A percentile compares a stretch with the other conserved stretches of the same genome.
Evolutionary conservation across 148 eudicot genomes (phyloP).

Genomic region (Rhododendron ovatum): DNA sequence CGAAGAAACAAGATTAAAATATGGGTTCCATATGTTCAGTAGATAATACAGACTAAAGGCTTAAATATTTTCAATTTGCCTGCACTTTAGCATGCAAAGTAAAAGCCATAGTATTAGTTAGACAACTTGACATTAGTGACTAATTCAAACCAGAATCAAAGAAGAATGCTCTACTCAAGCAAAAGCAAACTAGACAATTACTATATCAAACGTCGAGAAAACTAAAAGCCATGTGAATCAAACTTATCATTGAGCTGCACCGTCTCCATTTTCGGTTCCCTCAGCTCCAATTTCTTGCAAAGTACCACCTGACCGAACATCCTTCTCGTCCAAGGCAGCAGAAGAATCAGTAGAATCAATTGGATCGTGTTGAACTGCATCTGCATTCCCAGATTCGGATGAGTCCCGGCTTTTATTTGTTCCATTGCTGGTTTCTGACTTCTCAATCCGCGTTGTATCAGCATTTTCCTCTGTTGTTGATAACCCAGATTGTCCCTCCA

Average conservation of each 20-base stretch:
- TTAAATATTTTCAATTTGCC: background rate
- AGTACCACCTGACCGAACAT: conserved; percentile 41
- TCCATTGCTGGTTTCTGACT: conserved; percentile 21
- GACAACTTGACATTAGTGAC: conserved; percentile 1
- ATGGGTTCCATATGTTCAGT: background rate
- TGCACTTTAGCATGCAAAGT: conserved; percentile 13
- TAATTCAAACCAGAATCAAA: conserved; percentile 10
- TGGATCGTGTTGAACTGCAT: conserved; percentile 33
- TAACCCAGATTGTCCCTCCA: conserved; percentile 8
- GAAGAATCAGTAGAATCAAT: conserved; percentile 48
- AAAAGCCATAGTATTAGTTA: conserved; percentile 5
- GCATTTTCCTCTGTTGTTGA: background rate
- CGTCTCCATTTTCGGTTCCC: conserved; percentile 46
- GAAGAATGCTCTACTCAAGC: conserved; percentile 6
- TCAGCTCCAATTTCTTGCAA: conserved; percentile 61
- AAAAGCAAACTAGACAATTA: background rate
- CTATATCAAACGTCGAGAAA: conserved; percentile 8
- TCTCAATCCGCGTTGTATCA: conserved; percentile 16
- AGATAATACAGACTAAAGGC: background rate
- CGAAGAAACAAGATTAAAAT: background rate
- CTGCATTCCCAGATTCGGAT: conserved; percentile 24
- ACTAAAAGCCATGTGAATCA: background rate
- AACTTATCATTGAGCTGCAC: conserved; percentile 43
- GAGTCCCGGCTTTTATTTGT: conserved; percentile 21
- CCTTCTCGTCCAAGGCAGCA: conserved; percentile 42